Conservation (phyloP, 345 rosid species). For the Trapa bicornis region DNA sequence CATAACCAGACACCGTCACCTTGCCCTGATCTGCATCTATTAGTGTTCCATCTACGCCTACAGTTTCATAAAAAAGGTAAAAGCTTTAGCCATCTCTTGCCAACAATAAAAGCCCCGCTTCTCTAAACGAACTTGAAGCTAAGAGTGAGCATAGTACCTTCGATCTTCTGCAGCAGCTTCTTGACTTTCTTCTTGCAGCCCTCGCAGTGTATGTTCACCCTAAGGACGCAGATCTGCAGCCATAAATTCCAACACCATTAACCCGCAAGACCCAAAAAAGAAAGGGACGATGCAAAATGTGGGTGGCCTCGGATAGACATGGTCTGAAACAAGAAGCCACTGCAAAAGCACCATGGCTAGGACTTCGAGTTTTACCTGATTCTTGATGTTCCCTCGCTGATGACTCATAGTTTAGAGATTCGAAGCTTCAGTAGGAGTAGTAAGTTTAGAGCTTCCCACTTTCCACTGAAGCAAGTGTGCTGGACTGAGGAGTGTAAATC, state of each 20-base stretch:
- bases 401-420: background rate
- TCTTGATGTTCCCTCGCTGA: slow-evolving; percentile 4
- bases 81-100: background rate
- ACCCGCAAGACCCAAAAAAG: background rate
- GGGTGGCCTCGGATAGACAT: background rate
- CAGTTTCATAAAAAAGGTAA: background rate
- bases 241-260: slow-evolving; percentile 2
- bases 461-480: background rate
- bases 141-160: slow-evolving; percentile 30
- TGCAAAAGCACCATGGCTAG: background rate
- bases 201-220: slow-evolving; percentile 86
- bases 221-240: slow-evolving; percentile 71
- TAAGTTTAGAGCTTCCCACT: background rate
- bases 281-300: background rate
- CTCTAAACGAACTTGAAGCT: no score
- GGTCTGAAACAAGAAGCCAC: background rate
- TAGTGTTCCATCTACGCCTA: slow-evolving; percentile 57
- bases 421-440: background rate
- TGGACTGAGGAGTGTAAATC: background rate
- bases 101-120: background rate
- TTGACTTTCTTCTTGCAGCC: slow-evolving; percentile 79
- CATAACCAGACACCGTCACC: slow-evolving; percentile 76
- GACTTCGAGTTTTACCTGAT: background rate
- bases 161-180: slow-evolving; percentile 65
- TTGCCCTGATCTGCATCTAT: slow-evolving; percentile 79